Percentiles rank a stretch among this genome's conserved stretches.
Conservation (phyloP, 257 asterid species). For the Capsicum pubescens region DNA sequence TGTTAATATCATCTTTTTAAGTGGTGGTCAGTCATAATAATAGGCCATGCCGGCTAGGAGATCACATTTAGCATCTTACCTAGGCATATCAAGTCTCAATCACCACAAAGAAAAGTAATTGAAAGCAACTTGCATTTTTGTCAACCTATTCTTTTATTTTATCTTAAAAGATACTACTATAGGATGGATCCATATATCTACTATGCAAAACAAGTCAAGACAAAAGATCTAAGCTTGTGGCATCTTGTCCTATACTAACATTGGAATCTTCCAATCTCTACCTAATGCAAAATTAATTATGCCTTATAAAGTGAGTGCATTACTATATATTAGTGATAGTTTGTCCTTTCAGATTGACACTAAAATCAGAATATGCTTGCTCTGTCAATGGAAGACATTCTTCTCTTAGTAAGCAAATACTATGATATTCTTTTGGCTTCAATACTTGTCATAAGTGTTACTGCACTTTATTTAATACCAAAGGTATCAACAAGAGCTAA, state of each 20-base stretch:
- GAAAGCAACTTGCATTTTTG: slow-evolving; percentile 16
- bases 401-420: slow-evolving; percentile 19
- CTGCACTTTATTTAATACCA: slow-evolving; percentile 28
- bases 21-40: background rate
- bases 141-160: background rate
- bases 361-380: slow-evolving; percentile 32
- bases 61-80: slow-evolving; percentile 5
- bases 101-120: background rate
- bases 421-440: slow-evolving; percentile 35
- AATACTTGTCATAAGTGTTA: slow-evolving; percentile 34
- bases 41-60: background rate
- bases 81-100: background rate
- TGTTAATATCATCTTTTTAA: slow-evolving; percentile 10
- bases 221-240: slow-evolving; percentile 26
- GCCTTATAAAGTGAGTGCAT: background rate
- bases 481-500: slow-evolving; percentile 21
- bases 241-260: slow-evolving; percentile 32
- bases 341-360: slow-evolving; percentile 10
- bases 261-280: slow-evolving; percentile 10
- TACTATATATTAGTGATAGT: background rate
- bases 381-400: slow-evolving; percentile 29
- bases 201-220: slow-evolving; percentile 21
- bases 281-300: slow-evolving; percentile 19
- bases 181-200: background rate
- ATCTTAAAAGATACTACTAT: background rate